Evolutionary conservation across 1,284 basidiomycete species (phyloP), one percentile per base, ranked within the genome.

Genomic region (Earliella scabrosa): DNA sequence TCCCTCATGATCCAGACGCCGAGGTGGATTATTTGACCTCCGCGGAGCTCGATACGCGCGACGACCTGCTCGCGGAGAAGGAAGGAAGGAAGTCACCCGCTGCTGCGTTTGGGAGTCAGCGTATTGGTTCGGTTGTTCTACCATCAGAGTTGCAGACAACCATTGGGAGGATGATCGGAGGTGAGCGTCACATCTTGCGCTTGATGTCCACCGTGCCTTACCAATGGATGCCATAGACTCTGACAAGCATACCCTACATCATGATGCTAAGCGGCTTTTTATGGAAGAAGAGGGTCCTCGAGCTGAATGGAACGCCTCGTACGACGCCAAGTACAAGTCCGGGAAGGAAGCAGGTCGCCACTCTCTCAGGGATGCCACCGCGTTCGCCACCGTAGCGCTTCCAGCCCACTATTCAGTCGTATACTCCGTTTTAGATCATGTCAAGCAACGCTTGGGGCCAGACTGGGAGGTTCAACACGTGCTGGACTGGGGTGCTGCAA

Each of bases 391-490:
- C 24, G 77, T 92, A 47, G 87, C 85, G 16, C 76, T 93, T 49
- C 90, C 90, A 2, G 83, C 87, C 3, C 89, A 92, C 72, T 93
- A 89, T 69, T 83, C 89, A 44, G 87, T 82, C 5, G 84, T 92
- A 60, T 79, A 75, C 56, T 76, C 88, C 14, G 87, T 92, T 10
- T 72, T 92, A 20, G 74, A 82, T 54, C 85, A 91, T 65, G 65
- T 85, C 36, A 86, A 82, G 60, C 78, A 75, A 43, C 77, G 90
- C 59, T 63, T 90, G 45, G 88, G 83, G 24, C 72, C 82, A 7
- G 76, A 78, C 9, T 89, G 82, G 82, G 73, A 72, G 38, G 75
- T 87, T 35, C 72, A 82, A 21, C 80, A 75, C 49, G 76, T 93
- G 21, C 76, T 90, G 43, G 90, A 93, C 61, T 92, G 90, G 88